A percentile compares a stretch with the other conserved stretches of the same genome.
Conservation (phyloP, 495 filamentous ascomycete genomes). For the Staphylotrichum longicolle region DNA sequence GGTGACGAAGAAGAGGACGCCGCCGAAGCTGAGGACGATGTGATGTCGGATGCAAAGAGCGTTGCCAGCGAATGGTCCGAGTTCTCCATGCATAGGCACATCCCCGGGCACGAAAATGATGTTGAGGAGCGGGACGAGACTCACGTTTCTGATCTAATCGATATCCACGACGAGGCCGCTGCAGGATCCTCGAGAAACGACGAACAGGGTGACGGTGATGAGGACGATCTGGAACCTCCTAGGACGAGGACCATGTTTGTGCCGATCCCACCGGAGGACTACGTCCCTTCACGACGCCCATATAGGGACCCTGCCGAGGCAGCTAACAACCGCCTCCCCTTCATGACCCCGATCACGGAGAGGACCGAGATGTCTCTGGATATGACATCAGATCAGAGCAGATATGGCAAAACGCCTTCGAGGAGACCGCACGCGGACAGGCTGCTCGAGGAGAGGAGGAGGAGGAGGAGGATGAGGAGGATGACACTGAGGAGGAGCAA, state of each 20-base stretch:
- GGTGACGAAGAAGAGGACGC: conserved; percentile 36
- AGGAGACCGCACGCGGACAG: conserved; percentile 38
- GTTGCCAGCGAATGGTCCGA: conserved; percentile 76
- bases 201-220: conserved; percentile 28
- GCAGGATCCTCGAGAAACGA: not conserved
- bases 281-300: conserved; percentile 67
- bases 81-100: conserved; percentile 71
- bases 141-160: conserved; percentile 35
- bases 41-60: conserved; percentile 56
- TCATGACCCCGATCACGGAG: conserved; percentile 98
- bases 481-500: conserved; percentile 40
- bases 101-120: conserved; percentile 48
- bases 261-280: conserved; percentile 81
- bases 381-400: conserved; percentile 55
- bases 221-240: conserved; percentile 41
- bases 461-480: conserved; percentile 15
- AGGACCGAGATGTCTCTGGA: conserved; percentile 84
- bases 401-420: conserved; percentile 71
- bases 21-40: conserved; percentile 61
- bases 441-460: conserved; percentile 8
- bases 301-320: conserved; percentile 73
- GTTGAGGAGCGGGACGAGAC: conserved; percentile 26
- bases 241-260: conserved; percentile 51
- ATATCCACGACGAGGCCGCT: conserved; percentile 31
- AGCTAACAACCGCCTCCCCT: conserved; percentile 84